A percentile compares a stretch with the other conserved stretches of the same genome.
Evolutionary conservation across 2,329 filamentous ascomycete species (phyloP).

Genomic region (Calycina herbarum): DNA sequence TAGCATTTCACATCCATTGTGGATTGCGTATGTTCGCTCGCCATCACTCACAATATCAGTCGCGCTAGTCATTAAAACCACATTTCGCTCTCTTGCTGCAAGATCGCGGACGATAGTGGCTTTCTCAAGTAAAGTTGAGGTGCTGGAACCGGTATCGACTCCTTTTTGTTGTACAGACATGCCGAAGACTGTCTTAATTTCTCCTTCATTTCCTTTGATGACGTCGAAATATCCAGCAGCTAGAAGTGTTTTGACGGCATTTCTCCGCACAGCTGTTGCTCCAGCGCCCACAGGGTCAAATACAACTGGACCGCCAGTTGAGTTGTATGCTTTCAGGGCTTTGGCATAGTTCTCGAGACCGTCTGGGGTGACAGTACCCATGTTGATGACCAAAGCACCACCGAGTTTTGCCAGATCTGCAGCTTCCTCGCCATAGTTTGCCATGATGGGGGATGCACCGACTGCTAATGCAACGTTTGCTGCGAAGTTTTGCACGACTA

Average conservation of each 20-base stretch:
- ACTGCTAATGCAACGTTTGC: conserved; percentile 85
- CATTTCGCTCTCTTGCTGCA: conserved; percentile 65
- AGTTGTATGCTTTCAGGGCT: conserved; percentile 81
- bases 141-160: conserved; percentile 72
- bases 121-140: conserved; percentile 53
- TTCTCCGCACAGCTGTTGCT: conserved; percentile 72
- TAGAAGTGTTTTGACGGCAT: conserved; percentile 71
- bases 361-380: conserved; percentile 85
- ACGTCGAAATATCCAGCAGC: conserved; percentile 75
- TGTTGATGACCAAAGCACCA: conserved; percentile 85
- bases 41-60: conserved; percentile 81
- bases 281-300: conserved; percentile 91
- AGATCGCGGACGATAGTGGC: conserved; percentile 64
- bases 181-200: conserved; percentile 74
- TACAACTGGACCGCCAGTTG: conserved; percentile 70
- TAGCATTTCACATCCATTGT: conserved; percentile 74
- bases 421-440: conserved; percentile 81
- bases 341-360: conserved; percentile 69
- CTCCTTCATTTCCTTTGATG: conserved; percentile 92
- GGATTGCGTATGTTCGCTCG: conserved; percentile 61
- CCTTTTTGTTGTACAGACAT: conserved; percentile 68
- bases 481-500: conserved; percentile 92
- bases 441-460: conserved; percentile 92
- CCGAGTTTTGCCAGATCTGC: conserved; percentile 74
- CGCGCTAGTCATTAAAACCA: conserved; percentile 80